phyloP scores from a whole-genome alignment of 139 green algal genomes.

The Chloropicon primus region DNA sequence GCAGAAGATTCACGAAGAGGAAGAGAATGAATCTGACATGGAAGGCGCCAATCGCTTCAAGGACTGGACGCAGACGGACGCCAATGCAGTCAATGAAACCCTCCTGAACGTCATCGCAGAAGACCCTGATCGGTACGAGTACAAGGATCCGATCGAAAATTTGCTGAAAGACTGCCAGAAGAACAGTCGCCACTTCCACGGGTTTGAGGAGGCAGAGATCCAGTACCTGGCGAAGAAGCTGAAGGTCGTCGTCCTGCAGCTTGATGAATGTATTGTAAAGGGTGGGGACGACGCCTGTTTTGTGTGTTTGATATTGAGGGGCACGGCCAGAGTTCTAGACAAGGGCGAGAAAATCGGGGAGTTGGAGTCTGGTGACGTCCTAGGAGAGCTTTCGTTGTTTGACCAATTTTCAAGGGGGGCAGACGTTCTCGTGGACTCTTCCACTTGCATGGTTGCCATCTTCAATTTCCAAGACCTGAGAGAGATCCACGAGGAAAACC shows the following conservation, averaged over 20 bases:
- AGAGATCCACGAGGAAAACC: neutral
- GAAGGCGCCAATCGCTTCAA: neutral
- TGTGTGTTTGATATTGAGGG: neutral
- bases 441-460: neutral
- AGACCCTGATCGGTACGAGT: neutral
- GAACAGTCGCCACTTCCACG: neutral
- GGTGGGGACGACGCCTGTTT: neutral
- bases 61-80: neutral
- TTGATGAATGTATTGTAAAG: neutral
- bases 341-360: neutral
- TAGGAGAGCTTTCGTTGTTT: neutral
- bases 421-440: neutral
- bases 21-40: neutral
- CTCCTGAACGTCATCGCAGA: neutral
- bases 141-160: neutral
- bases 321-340: neutral
- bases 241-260: neutral
- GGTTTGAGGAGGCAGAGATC: neutral
- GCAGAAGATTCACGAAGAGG: neutral
- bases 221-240: neutral
- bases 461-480: neutral
- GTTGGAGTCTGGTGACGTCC: neutral
- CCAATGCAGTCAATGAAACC: neutral
- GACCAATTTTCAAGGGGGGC: neutral
- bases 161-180: neutral